Percentiles rank a stretch among this genome's conserved stretches.
Evolutionary conservation across 1,139 yeast species (phyloP).

Genomic region (Martiniozyma asiatica): DNA sequence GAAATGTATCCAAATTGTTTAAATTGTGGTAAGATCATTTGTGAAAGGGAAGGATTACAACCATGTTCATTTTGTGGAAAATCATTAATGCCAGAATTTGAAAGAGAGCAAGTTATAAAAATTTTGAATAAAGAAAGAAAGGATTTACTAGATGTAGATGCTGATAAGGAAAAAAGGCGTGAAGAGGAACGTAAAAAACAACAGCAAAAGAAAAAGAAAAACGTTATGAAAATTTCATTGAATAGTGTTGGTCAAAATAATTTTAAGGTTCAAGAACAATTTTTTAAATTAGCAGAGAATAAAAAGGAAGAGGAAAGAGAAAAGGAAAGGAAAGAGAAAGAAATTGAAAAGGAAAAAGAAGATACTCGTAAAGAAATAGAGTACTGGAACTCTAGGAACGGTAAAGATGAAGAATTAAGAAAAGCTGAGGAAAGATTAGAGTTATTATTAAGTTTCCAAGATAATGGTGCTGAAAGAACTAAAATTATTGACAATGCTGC

Average conservation of each 20-base stretch:
- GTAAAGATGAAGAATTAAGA: conserved; percentile 39
- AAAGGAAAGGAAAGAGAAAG: conserved; percentile 23
- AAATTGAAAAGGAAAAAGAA: conserved; percentile 29
- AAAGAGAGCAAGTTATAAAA: conserved; percentile 44
- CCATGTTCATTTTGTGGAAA: conserved; percentile 80
- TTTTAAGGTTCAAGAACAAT: conserved; percentile 56
- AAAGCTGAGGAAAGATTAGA: conserved; percentile 67
- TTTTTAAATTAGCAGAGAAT: conserved; percentile 41
- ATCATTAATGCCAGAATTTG: conserved; percentile 49
- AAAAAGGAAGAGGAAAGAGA: conserved; percentile 24
- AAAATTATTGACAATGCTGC: conserved; percentile 88
- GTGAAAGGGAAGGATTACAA: conserved; percentile 76
- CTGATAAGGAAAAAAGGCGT: conserved; percentile 8
- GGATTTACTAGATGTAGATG: conserved; percentile 21
- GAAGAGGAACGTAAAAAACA: conserved; percentile 6
- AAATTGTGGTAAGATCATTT: conserved; percentile 87
- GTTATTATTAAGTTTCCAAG: conserved; percentile 68
- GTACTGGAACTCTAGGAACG: conserved; percentile 25
- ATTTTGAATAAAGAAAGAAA: conserved; percentile 40
- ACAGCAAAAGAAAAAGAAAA: conserved; percentile 20
- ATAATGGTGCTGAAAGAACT: conserved; percentile 79
- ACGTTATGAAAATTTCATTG: conserved; percentile 39
- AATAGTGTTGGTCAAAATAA: conserved; percentile 51
- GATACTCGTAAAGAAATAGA: conserved; percentile 29
- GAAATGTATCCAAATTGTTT: conserved; percentile 89